Conservation (phyloP, 192 early-diverging fungal genomes). For the Chytriomyces confervae region DNA sequence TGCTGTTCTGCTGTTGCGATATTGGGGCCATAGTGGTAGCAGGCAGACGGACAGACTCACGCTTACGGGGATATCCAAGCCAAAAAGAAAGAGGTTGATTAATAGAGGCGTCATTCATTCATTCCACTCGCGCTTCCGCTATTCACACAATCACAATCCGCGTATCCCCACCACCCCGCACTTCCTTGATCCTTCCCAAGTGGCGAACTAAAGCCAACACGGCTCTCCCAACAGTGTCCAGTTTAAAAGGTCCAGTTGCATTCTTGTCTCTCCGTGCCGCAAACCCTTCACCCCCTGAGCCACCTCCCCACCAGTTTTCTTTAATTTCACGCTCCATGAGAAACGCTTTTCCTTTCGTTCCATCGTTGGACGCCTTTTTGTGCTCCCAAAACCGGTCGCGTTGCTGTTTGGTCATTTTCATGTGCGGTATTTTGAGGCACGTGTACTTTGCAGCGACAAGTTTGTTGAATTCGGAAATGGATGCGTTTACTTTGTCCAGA, state of each 20-base stretch:
- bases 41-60: neutral
- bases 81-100: neutral
- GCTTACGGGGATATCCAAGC: neutral
- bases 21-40: neutral
- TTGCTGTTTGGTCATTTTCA: constrained; percentile 52
- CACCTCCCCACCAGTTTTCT: constrained; percentile 29
- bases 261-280: constrained; percentile 37
- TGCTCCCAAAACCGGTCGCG: constrained; percentile 56
- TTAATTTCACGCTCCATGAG: constrained; percentile 50
- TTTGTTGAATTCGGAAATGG: constrained; percentile 42
- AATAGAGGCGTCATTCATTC: no score
- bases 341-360: constrained; percentile 53
- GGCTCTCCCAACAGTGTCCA: constrained; percentile 46
- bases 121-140: neutral
- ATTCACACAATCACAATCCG: constrained; percentile 49
- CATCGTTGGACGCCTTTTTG: constrained; percentile 43
- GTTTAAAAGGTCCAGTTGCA: constrained; percentile 39
- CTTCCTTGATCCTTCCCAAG: constrained; percentile 55
- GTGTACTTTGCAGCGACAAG: constrained; percentile 50
- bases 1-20: neutral
- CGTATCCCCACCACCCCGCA: constrained; percentile 54
- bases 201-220: constrained; percentile 48
- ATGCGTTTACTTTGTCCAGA: constrained; percentile 47
- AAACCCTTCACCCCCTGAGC: no score
- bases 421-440: constrained; percentile 42